Conservation (phyloP, 148 eudicot genomes). For the Chenopodium album region DNA sequence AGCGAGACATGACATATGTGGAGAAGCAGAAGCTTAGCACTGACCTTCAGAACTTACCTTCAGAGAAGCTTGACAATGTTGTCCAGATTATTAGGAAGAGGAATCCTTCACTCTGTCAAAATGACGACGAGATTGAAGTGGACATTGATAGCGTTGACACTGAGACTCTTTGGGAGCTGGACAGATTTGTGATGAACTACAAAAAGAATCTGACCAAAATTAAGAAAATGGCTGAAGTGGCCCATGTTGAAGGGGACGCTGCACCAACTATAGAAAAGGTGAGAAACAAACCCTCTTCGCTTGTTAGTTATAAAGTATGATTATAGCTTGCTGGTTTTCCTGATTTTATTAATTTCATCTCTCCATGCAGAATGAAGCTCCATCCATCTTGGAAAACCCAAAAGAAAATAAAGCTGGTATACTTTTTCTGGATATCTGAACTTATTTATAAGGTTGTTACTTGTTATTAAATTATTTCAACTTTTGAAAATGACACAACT, state of each 20-base stretch:
- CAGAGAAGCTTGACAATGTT: constrained; percentile 79
- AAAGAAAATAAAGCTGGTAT: constrained; percentile 58
- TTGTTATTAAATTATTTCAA: not conserved
- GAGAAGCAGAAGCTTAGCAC: constrained; percentile 93
- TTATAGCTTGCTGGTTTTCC: not conserved
- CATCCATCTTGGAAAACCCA: constrained; percentile 33
- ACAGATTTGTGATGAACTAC: constrained; percentile 76
- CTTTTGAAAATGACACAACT: not conserved
- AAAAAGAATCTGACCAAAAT: constrained; percentile 82
- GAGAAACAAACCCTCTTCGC: not conserved
- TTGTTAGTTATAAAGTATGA: not conserved
- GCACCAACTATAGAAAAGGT: constrained; percentile 51
- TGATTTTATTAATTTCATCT: constrained; percentile 11
- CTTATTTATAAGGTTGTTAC: not conserved
- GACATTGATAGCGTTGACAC: constrained; percentile 87
- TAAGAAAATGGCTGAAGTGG: constrained; percentile 60
- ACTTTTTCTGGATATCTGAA: not conserved
- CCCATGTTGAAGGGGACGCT: constrained; percentile 37
- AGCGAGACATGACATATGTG: constrained; percentile 86
- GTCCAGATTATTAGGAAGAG: constrained; percentile 90
- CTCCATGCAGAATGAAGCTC: constrained; percentile 39
- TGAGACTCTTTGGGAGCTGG: constrained; percentile 98
- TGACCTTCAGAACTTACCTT: constrained; percentile 82
- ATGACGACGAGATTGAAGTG: constrained; percentile 92
- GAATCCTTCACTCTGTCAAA: constrained; percentile 70